Evolutionary conservation across 2,329 filamentous ascomycete species (phyloP).

Genomic region (Trichoderma asperellum): DNA sequence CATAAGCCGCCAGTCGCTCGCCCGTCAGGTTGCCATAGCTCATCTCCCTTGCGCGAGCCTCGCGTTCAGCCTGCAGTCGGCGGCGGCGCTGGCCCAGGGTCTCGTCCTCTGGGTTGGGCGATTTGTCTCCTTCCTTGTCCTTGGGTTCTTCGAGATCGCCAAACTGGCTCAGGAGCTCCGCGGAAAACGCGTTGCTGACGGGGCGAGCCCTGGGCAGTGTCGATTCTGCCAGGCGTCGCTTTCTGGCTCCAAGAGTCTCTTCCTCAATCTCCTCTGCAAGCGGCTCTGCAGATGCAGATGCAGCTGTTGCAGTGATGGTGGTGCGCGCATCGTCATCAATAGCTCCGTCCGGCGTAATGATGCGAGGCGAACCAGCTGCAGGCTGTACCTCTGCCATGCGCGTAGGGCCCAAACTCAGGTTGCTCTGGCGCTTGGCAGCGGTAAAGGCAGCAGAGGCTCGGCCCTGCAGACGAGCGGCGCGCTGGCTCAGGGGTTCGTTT

Average conservation of each 20-base stretch:
- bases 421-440: slow-evolving; percentile 49
- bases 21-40: slow-evolving; percentile 44
- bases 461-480: slow-evolving; percentile 75
- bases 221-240: slow-evolving; percentile 62
- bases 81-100: slow-evolving; percentile 77
- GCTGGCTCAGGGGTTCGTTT: slow-evolving; percentile 81
- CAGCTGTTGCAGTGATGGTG: neutral
- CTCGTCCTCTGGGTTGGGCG: slow-evolving; percentile 62
- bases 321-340: slow-evolving; percentile 13
- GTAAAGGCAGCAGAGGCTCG: slow-evolving; percentile 51
- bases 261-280: slow-evolving; percentile 57
- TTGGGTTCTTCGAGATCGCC: slow-evolving; percentile 51
- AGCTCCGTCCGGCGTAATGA: slow-evolving; percentile 38
- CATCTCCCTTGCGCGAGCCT: slow-evolving; percentile 64
- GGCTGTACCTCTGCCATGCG: slow-evolving; percentile 28
- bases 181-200: slow-evolving; percentile 68
- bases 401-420: slow-evolving; percentile 39
- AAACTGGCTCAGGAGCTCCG: slow-evolving; percentile 69
- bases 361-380: slow-evolving; percentile 34
- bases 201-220: slow-evolving; percentile 58
- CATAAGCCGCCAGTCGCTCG: slow-evolving; percentile 56
- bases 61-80: slow-evolving; percentile 70
- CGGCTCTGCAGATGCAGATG: neutral
- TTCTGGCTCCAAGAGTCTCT: slow-evolving; percentile 68
- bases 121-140: slow-evolving; percentile 50